Evolutionary conservation across 495 filamentous ascomycete genomes (phyloP).

Genomic region (Amphirosellinia nigrospora): DNA sequence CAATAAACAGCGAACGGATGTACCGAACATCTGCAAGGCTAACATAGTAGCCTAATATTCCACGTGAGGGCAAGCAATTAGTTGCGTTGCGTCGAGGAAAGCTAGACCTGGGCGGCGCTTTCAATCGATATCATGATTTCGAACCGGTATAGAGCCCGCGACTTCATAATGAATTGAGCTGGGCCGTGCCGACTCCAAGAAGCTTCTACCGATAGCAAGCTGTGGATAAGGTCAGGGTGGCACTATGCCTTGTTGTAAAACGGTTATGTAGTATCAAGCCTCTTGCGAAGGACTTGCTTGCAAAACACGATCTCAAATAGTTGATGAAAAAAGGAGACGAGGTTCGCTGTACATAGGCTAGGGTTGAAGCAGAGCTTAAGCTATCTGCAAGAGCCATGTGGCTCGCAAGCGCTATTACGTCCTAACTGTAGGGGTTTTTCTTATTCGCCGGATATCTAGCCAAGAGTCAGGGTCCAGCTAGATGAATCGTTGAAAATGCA

Average conservation of each 20-base stretch:
- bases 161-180: neutral
- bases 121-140: neutral
- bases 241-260: neutral
- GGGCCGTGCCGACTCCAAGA: neutral
- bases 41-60: neutral
- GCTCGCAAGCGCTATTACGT: neutral
- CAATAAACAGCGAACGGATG: neutral
- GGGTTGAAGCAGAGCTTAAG: neutral
- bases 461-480: conserved; percentile 11
- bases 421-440: neutral
- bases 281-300: neutral
- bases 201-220: neutral
- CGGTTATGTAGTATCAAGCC: neutral
- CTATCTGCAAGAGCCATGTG: neutral
- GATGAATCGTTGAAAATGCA: neutral
- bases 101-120: neutral
- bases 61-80: neutral
- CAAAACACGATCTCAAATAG: neutral
- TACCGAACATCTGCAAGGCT: neutral
- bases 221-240: neutral
- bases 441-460: neutral
- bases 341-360: neutral
- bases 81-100: neutral
- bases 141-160: neutral
- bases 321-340: neutral